Conservation (phyloP, 768 basidiomycete species). For the Podaxis rugospora region DNA sequence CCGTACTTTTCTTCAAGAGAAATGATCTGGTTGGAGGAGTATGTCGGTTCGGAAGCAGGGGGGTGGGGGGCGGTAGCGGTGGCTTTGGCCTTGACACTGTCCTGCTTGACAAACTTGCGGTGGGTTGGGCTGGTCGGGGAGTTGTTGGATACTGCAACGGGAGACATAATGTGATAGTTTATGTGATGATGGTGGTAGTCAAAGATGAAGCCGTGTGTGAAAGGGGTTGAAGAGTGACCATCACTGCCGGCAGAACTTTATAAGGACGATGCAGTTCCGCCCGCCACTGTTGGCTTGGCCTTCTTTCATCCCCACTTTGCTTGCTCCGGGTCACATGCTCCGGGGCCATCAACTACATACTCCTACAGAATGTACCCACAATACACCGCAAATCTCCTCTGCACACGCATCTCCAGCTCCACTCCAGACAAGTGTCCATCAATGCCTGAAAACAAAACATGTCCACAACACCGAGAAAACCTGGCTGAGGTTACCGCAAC, state of each 20-base stretch:
- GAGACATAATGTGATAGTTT: conserved; percentile 8
- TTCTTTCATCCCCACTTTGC: neutral
- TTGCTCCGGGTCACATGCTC: conserved; percentile 7
- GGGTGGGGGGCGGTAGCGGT: conserved; percentile 4
- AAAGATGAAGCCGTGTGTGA: conserved; percentile 2
- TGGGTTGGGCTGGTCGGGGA: conserved; percentile 1
- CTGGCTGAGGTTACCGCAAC: conserved; percentile 39
- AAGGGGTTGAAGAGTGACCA: neutral
- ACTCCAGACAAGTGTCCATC: neutral
- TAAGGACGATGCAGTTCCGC: conserved; percentile 13
- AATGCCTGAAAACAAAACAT: neutral
- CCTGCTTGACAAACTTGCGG: conserved; percentile 10
- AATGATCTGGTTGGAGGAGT: conserved; percentile 46
- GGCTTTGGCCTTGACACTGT: conserved; percentile 11
- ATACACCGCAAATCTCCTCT: neutral
- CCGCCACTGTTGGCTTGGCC: conserved; percentile 12
- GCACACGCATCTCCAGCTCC: neutral
- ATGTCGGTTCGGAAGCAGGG: neutral
- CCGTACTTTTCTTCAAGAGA: conserved; percentile 76
- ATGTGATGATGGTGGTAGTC: conserved; percentile 2
- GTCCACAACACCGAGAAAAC: neutral
- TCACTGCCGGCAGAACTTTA: conserved; percentile 7
- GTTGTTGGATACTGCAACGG: neutral
- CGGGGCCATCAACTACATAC: neutral
- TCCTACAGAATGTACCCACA: neutral